These are phyloP conservation scores for Termitomyces bulborhizus DNA, from an alignment of 768 basidiomycete species.

Conservation along the genomic window DNA sequence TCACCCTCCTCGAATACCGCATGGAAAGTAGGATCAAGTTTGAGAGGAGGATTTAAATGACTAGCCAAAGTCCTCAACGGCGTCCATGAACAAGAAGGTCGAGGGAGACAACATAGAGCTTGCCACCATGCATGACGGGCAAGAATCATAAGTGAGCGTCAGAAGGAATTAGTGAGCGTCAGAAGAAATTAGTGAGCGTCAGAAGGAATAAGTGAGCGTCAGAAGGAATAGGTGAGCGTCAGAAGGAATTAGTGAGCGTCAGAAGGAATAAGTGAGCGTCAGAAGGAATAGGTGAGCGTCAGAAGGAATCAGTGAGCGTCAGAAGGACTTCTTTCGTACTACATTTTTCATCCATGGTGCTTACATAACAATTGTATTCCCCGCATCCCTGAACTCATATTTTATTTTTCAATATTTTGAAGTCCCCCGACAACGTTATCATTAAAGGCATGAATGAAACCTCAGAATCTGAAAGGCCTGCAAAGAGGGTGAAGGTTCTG, in stretches of 20 bases:
- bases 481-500: constrained; percentile 25
- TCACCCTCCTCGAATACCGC: constrained; percentile 63
- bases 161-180: too few species aligned
- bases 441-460: constrained; percentile 3
- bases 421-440: background rate
- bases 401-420: too few species aligned
- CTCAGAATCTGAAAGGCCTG: constrained; percentile 24
- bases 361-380: constrained; percentile 4
- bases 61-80: constrained; percentile 10
- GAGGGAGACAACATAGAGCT: background rate
- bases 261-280: too few species aligned
- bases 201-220: too few species aligned
- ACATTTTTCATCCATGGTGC: background rate
- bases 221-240: too few species aligned
- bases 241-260: too few species aligned
- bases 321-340: background rate
- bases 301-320: too few species aligned
- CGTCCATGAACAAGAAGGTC: background rate
- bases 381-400: too few species aligned
- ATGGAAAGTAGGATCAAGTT: constrained; percentile 62
- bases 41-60: constrained; percentile 52
- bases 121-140: constrained; percentile 4
- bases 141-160: constrained; percentile 12
- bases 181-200: too few species aligned
- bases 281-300: too few species aligned